phyloP scores from a whole-genome alignment of 202 grass and related monocot genomes.

The Eragrostis tef region DNA sequence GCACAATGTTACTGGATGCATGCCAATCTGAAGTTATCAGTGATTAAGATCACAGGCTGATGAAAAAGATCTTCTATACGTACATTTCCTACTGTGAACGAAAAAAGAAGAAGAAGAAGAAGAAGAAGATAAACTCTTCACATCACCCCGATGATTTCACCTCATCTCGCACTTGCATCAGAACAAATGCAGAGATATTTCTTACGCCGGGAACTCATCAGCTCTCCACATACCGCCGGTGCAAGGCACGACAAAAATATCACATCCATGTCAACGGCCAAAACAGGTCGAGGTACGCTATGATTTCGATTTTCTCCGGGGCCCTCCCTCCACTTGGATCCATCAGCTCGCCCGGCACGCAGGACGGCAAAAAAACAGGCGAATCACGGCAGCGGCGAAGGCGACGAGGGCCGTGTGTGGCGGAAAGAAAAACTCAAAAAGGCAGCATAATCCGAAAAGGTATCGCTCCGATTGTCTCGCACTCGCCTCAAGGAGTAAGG shows the following conservation, averaged over 20 bases:
- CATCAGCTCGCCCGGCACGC: background rate
- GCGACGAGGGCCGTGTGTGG: no score
- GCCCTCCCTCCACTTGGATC: background rate
- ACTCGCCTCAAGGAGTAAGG: background rate
- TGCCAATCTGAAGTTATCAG: no score
- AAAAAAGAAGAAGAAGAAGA: no score
- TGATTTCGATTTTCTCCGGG: background rate
- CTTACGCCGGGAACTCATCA: background rate
- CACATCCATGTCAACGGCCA: background rate
- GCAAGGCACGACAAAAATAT: background rate
- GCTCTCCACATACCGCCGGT: background rate
- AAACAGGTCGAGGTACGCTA: background rate
- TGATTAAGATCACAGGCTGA: no score
- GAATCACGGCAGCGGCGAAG: background rate
- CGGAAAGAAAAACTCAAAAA: background rate
- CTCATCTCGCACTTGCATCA: background rate
- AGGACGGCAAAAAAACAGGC: background rate
- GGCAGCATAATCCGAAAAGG: background rate
- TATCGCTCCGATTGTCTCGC: background rate
- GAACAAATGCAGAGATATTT: background rate
- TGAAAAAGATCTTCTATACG: no score
- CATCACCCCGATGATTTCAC: no score
- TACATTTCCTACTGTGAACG: no score
- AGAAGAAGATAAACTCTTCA: no score
- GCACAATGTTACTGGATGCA: no score